Evolutionary conservation across 2,329 filamentous ascomycete species (phyloP).

Genomic region (Diplodia mutila): DNA sequence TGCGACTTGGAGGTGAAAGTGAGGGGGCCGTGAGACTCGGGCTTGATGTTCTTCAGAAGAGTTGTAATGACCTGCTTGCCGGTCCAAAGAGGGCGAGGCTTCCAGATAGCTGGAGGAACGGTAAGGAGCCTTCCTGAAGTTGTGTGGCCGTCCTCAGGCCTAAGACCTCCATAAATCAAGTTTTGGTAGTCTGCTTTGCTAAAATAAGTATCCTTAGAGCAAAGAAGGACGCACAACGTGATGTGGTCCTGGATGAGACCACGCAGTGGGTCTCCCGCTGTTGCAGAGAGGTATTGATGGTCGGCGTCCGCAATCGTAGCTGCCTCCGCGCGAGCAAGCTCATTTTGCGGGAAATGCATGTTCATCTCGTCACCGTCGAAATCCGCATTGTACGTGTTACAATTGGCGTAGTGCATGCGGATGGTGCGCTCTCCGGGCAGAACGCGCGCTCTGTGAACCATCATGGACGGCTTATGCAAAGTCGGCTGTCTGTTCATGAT

Average conservation of each 20-base stretch:
- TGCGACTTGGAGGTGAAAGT: constrained; percentile 80
- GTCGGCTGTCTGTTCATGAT: constrained; percentile 99
- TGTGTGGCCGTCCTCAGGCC: constrained; percentile 89
- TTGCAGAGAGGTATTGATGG: constrained; percentile 94
- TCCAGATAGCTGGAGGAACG: constrained; percentile 78
- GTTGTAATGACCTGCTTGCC: constrained; percentile 96
- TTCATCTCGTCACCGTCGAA: constrained; percentile 99
- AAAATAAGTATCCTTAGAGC: constrained; percentile 90
- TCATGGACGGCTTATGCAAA: constrained; percentile 97
- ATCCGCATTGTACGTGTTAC: constrained; percentile 98
- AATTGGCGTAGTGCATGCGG: constrained; percentile 99
- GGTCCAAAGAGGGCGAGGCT: constrained; percentile 83
- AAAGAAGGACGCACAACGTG: constrained; percentile 89
- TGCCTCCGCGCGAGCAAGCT: constrained; percentile 89
- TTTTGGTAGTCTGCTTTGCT: constrained; percentile 87
- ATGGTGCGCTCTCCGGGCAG: constrained; percentile 94
- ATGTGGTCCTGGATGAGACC: constrained; percentile 99
- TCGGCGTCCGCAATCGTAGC: constrained; percentile 94
- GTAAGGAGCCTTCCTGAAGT: constrained; percentile 80
- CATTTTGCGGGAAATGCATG: constrained; percentile 99
- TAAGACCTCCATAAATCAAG: constrained; percentile 85
- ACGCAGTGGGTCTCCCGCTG: constrained; percentile 88
- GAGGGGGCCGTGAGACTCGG: constrained; percentile 73
- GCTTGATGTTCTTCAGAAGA: constrained; percentile 88
- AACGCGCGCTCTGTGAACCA: constrained; percentile 93